Evolutionary conservation across 495 filamentous ascomycete species (phyloP).

Genomic region (Daldinia bambusicola): DNA sequence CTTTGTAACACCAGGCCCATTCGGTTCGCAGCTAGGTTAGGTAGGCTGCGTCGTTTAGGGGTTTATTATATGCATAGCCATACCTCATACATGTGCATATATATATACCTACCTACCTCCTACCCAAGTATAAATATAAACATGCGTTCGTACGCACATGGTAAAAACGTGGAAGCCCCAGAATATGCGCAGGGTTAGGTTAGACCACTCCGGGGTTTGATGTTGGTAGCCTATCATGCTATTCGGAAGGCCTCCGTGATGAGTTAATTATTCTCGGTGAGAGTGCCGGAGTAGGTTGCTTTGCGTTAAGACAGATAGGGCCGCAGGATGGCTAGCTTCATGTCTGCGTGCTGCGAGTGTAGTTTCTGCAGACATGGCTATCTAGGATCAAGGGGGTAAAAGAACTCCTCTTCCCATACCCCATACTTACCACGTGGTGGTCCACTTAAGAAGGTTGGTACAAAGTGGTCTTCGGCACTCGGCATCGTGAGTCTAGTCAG

Average conservation of each 20-base stretch:
- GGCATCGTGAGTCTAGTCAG: not conserved
- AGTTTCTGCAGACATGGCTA: not conserved
- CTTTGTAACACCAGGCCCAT: not conserved
- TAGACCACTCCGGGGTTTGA: not conserved
- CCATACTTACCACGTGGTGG: not conserved
- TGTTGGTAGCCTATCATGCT: not conserved
- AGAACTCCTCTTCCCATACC: not conserved
- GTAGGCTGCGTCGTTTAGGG: not conserved
- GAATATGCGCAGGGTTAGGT: not conserved
- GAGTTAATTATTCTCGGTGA: conserved; percentile 4
- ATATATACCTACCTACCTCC: not conserved
- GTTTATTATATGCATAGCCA: not conserved
- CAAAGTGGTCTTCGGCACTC: not conserved
- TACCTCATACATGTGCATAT: not conserved
- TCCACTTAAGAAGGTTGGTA: not conserved
- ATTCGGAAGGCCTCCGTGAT: not conserved
- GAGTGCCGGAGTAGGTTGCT: not conserved
- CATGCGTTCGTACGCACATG: not conserved
- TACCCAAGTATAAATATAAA: not conserved
- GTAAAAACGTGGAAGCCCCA: not conserved
- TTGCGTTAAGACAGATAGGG: not conserved
- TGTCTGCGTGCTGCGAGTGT: not conserved
- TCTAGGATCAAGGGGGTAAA: not conserved
- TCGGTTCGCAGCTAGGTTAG: not conserved
- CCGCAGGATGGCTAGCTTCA: not conserved